Percentiles rank a stretch among this genome's conserved stretches.
Evolutionary conservation across 2,329 filamentous ascomycete species (phyloP).

Genomic region (Raffaelea deltoideospora): DNA sequence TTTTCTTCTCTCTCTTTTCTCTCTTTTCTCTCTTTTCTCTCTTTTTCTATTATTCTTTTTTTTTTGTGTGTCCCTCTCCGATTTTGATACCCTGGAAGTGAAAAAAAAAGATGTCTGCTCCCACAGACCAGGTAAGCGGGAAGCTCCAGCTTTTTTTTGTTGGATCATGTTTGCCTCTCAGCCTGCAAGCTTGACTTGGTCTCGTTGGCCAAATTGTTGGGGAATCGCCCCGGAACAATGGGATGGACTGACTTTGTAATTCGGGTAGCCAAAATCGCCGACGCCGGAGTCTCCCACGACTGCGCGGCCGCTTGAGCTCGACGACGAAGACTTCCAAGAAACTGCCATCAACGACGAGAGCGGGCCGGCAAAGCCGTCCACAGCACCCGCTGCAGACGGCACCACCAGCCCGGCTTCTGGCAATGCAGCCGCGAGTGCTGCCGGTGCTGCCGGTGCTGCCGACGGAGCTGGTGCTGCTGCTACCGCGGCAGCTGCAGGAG

Average conservation of each 20-base stretch:
- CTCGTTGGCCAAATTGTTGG: not conserved
- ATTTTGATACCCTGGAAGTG: too few relatives aligned
- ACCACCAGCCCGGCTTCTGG: slow-evolving; percentile 10
- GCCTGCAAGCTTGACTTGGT: not conserved
- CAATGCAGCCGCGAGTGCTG: slow-evolving; percentile 18
- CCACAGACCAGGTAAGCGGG: not conserved
- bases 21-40: not conserved
- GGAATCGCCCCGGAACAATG: too few relatives aligned
- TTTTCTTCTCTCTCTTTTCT: not conserved
- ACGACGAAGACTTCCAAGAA: slow-evolving; percentile 56
- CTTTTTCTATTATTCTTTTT: too few relatives aligned
- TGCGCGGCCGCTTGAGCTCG: slow-evolving; percentile 48
- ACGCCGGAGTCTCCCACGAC: slow-evolving; percentile 51
- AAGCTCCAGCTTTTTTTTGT: not conserved
- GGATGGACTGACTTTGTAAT: too few relatives aligned
- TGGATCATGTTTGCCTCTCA: not conserved
- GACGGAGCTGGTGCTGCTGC: slow-evolving; percentile 11
- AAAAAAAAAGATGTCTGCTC: not conserved
- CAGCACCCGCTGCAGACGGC: slow-evolving; percentile 9
- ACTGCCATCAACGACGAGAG: slow-evolving; percentile 29
- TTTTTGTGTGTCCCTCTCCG: too few relatives aligned
- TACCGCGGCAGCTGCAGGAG: slow-evolving; percentile 9
- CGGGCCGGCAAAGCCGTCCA: slow-evolving; percentile 13
- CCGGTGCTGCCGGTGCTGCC: slow-evolving; percentile 11
- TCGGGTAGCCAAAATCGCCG: slow-evolving; percentile 25